phyloP scores from a whole-genome alignment of 352 stramenopile species.

The Pythium pyrilobum region DNA sequence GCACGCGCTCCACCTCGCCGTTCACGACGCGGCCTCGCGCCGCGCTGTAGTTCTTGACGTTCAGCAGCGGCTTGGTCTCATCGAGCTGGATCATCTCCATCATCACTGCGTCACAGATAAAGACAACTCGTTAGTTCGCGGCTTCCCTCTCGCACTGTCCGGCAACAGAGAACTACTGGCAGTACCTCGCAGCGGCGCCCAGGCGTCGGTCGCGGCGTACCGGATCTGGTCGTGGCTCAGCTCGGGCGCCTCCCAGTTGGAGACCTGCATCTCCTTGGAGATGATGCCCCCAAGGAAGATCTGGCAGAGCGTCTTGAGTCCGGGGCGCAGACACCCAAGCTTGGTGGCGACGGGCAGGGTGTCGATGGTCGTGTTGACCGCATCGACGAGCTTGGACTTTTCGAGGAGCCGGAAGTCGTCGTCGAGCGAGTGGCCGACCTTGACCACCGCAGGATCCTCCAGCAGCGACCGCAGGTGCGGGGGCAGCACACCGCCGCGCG shows the following conservation, averaged over 20 bases:
- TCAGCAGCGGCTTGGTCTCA: slow-evolving; percentile 43
- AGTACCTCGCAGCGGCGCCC: slow-evolving; percentile 65
- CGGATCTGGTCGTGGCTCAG: slow-evolving; percentile 69
- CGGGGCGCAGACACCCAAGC: slow-evolving; percentile 65
- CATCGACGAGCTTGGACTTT: slow-evolving; percentile 44
- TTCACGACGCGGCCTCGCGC: slow-evolving; percentile 29
- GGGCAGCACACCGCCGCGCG: slow-evolving; percentile 42
- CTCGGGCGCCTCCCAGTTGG: slow-evolving; percentile 65
- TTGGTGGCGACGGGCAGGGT: slow-evolving; percentile 76
- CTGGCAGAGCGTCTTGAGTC: slow-evolving; percentile 66
- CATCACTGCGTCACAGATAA: slow-evolving; percentile 37
- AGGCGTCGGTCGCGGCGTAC: slow-evolving; percentile 80
- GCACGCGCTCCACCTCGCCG: slow-evolving; percentile 38
- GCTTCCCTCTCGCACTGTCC: too few species aligned
- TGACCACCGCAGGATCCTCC: slow-evolving; percentile 50
- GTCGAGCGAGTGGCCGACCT: slow-evolving; percentile 72
- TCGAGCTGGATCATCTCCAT: slow-evolving; percentile 69
- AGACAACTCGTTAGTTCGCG: not conserved
- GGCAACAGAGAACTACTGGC: too few species aligned
- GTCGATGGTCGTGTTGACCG: slow-evolving; percentile 67
- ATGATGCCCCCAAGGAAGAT: slow-evolving; percentile 66
- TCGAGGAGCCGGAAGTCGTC: slow-evolving; percentile 72
- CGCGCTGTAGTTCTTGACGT: slow-evolving; percentile 66
- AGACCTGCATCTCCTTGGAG: slow-evolving; percentile 85
- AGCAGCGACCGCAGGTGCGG: slow-evolving; percentile 57